Percentiles rank a stretch among this genome's conserved stretches.
Conservation (phyloP, 2,329 filamentous ascomycete species). For the Phialophora macrospora region DNA sequence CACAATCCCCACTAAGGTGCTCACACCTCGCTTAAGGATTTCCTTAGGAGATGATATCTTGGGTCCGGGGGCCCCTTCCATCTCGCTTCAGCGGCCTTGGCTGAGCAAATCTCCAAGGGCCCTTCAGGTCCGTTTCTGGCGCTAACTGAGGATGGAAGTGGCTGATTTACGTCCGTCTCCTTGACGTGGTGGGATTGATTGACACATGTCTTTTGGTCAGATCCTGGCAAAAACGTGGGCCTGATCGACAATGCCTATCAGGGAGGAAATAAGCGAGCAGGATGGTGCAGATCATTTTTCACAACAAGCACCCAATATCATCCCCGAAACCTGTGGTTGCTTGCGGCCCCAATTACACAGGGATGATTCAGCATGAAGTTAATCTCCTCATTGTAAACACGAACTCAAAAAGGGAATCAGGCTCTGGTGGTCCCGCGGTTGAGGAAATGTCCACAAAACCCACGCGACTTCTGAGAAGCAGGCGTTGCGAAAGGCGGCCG, state of each 20-base stretch:
- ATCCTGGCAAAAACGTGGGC: constrained; percentile 15
- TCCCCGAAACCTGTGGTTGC: background rate
- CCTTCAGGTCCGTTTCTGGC: background rate
- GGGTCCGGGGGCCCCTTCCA: background rate
- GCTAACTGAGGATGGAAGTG: background rate
- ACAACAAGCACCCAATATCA: background rate
- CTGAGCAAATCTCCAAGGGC: background rate
- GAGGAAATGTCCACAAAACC: background rate
- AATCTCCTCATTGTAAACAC: background rate
- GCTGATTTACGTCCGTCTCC: constrained; percentile 2
- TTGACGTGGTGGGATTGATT: background rate
- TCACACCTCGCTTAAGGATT: background rate
- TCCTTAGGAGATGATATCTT: background rate
- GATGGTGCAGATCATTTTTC: constrained; percentile 4
- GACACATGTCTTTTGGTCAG: background rate
- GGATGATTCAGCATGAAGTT: background rate
- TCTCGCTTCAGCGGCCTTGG: background rate
- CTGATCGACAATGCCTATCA: constrained; percentile 18
- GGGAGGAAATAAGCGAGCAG: constrained; percentile 11
- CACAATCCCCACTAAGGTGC: background rate
- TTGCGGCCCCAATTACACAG: background rate
- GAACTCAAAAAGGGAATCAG: background rate
- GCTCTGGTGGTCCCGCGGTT: background rate
- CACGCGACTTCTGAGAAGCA: background rate
- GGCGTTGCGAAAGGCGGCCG: constrained; percentile 4